These are phyloP conservation scores for Paecilomyces sp. DNA, from an alignment of 2,329 filamentous ascomycete species.

Conservation along the genomic window DNA sequence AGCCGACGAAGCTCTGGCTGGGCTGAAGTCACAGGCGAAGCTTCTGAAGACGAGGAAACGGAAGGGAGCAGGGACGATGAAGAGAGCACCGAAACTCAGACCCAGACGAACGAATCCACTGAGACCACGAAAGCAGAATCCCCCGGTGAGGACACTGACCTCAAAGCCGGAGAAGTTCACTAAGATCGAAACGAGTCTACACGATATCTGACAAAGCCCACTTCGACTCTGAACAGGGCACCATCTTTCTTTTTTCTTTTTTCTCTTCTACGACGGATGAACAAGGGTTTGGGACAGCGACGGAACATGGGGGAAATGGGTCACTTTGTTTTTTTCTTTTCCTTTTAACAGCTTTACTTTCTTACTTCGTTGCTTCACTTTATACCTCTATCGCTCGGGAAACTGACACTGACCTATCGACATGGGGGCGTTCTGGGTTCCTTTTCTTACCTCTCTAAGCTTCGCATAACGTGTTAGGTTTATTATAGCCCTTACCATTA, in stretches of 20 bases:
- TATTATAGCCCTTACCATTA: not conserved
- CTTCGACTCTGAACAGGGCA: not conserved
- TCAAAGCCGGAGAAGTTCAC: not conserved
- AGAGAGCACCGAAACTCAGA: constrained; percentile 21
- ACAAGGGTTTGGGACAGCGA: not conserved
- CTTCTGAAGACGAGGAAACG: constrained; percentile 23
- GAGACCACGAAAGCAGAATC: not conserved
- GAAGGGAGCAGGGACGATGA: constrained; percentile 16
- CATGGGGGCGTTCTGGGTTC: not conserved
- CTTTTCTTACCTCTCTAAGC: not conserved
- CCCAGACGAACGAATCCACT: not conserved
- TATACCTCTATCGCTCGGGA: not conserved
- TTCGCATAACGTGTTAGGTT: not conserved
- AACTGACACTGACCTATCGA: not conserved
- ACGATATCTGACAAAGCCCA: not conserved
- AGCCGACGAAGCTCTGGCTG: constrained; percentile 39
- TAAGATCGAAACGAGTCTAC: not conserved
- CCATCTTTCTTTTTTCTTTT: not conserved
- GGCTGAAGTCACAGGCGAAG: constrained; percentile 37
- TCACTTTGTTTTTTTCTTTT: not conserved
- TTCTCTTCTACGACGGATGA: not conserved
- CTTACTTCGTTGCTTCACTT: not conserved
- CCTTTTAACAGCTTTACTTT: not conserved
- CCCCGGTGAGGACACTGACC: not conserved
- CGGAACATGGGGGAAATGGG: not conserved